Percentiles rank a stretch among this genome's conserved stretches.
Conservation (phyloP, 306 rosid species). For the Dryas drummondii region DNA sequence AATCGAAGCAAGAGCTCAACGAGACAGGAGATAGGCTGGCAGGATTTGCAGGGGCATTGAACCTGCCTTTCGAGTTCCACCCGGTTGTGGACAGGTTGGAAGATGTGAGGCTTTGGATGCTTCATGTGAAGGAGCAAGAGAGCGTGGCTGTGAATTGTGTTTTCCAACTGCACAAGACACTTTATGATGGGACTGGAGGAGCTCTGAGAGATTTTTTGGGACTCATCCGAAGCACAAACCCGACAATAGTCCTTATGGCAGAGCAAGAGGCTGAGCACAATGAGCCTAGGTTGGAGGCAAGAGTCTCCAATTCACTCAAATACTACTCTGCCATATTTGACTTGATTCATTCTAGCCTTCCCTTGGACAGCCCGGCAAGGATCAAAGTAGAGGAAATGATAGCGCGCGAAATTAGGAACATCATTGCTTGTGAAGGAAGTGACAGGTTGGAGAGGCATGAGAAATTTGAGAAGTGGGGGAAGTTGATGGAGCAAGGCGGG, state of each 20-base stretch:
- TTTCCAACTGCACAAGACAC: constrained; percentile 83
- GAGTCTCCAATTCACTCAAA: constrained; percentile 66
- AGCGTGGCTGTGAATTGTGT: constrained; percentile 78
- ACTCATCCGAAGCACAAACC: constrained; percentile 83
- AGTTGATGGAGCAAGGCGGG: constrained; percentile 77
- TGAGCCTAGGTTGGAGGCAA: constrained; percentile 50
- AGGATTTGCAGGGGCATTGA: constrained; percentile 74
- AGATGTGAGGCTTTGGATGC: constrained; percentile 99
- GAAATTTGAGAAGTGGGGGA: constrained; percentile 76
- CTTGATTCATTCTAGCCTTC: constrained; percentile 53
- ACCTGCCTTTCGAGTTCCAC: constrained; percentile 89
- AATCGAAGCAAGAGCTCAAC: constrained; percentile 84
- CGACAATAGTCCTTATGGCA: constrained; percentile 54
- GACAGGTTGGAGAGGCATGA: constrained; percentile 86
- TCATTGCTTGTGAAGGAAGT: constrained; percentile 84
- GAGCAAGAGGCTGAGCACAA: constrained; percentile 93
- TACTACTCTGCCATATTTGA: constrained; percentile 85
- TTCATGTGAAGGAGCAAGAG: constrained; percentile 92
- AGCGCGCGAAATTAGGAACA: constrained; percentile 75
- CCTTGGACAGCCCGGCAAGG: constrained; percentile 58
- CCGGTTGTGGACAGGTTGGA: constrained; percentile 94
- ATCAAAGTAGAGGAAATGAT: constrained; percentile 75
- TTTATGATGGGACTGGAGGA: constrained; percentile 63
- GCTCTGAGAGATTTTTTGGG: constrained; percentile 76
- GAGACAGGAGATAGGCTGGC: constrained; percentile 92